phyloP scores from a whole-genome alignment of 2,329 filamentous ascomycete genomes.

The Tympanopsis confertula region DNA sequence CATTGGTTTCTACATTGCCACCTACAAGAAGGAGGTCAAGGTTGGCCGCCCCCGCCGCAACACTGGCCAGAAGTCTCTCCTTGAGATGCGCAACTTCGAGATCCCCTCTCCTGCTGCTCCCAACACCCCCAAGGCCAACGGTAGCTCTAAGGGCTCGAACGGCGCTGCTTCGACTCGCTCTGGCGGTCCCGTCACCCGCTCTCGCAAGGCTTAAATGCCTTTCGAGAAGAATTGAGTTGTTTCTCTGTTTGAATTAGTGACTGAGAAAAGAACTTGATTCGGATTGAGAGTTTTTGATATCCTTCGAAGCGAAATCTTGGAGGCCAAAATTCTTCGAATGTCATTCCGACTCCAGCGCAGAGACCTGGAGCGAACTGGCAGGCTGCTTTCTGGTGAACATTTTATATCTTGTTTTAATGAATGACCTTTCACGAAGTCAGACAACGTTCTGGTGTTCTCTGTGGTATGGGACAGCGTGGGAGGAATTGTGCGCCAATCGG shows the following conservation, averaged over 20 bases:
- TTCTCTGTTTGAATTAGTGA: no score
- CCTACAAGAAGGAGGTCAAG: conserved; percentile 82
- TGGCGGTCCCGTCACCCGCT: conserved; percentile 51
- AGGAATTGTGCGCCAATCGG: no score
- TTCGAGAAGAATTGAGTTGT: neutral
- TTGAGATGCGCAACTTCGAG: conserved; percentile 45
- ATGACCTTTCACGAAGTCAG: no score
- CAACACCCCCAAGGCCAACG: conserved; percentile 19
- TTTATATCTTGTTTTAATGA: no score
- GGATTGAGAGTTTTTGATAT: neutral
- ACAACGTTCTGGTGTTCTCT: no score
- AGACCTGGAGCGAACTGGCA: neutral
- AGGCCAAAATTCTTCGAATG: neutral
- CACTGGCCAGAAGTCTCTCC: conserved; percentile 56
- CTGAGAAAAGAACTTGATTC: no score
- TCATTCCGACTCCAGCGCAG: neutral
- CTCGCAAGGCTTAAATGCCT: conserved; percentile 52
- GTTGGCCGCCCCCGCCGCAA: conserved; percentile 63
- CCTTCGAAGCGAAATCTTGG: neutral
- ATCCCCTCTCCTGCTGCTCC: no score
- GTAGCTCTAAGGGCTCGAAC: conserved; percentile 30
- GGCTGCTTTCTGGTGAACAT: no score
- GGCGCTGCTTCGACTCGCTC: conserved; percentile 16
- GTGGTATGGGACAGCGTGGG: no score
- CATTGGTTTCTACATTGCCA: conserved; percentile 97